Percentiles rank a stretch among this genome's conserved stretches.
Evolutionary conservation across 371 early-diverging fungal genomes (phyloP).

Genomic region (Saksenaea vasiformis): DNA sequence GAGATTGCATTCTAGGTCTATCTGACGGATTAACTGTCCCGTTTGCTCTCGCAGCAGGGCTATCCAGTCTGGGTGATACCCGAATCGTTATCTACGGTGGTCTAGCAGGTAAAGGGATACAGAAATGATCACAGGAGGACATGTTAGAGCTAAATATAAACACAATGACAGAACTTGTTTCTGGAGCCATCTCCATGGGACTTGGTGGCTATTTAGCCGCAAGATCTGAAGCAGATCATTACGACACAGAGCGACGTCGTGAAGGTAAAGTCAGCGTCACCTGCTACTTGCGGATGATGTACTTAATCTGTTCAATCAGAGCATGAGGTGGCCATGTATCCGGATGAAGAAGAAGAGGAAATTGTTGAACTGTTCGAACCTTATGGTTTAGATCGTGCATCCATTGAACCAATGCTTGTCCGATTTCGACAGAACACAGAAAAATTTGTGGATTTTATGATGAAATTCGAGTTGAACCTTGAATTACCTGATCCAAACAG

Average conservation of each 20-base stretch:
- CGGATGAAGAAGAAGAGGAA: constrained; percentile 70
- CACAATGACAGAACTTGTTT: constrained; percentile 59
- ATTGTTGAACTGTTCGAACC: constrained; percentile 63
- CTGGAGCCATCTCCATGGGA: constrained; percentile 25
- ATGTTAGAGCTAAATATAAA: too few species aligned
- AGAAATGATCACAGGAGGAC: too few species aligned
- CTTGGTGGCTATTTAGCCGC: constrained; percentile 55
- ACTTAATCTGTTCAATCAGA: constrained; percentile 14
- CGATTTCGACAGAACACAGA: constrained; percentile 56
- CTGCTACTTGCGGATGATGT: not conserved
- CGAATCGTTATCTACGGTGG: constrained; percentile 71
- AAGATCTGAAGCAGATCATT: constrained; percentile 44
- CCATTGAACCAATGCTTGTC: constrained; percentile 61
- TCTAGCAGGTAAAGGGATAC: constrained; percentile 64
- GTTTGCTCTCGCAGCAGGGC: constrained; percentile 76
- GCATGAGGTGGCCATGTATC: constrained; percentile 58
- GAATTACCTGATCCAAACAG: constrained; percentile 65
- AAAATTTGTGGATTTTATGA: constrained; percentile 75
- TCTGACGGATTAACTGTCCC: constrained; percentile 79
- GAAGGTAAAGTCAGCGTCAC: constrained; percentile 37
- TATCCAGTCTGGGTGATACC: constrained; percentile 60
- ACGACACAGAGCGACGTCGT: constrained; percentile 51
- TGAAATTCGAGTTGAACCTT: constrained; percentile 72
- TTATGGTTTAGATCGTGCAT: constrained; percentile 60
- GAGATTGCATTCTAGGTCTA: constrained; percentile 68